Evolutionary conservation across 164 flowering plant genomes (phyloP).

Genomic region (Hamamelis virginiana): DNA sequence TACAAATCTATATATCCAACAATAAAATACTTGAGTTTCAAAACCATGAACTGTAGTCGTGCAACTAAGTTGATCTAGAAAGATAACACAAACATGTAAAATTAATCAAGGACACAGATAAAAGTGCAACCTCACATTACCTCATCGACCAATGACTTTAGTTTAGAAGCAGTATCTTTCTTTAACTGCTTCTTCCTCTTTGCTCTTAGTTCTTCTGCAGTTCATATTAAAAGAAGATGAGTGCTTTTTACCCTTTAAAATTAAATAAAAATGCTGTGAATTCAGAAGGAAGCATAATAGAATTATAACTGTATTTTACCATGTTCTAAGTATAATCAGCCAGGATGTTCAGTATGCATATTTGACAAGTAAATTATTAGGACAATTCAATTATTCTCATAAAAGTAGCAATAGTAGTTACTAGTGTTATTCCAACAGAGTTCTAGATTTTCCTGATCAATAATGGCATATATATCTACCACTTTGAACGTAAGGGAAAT

Average conservation of each 20-base stretch:
- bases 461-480: no score
- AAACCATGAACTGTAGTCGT: not conserved
- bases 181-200: slow-evolving; percentile 90
- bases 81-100: not conserved
- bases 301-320: not conserved
- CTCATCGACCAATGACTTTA: slow-evolving; percentile 94
- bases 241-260: not conserved
- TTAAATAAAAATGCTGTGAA: not conserved
- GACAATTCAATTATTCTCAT: no score
- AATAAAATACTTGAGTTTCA: not conserved
- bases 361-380: no score
- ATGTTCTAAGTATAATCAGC: not conserved
- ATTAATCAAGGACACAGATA: not conserved
- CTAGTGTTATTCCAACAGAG: no score
- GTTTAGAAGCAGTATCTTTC: slow-evolving; percentile 87
- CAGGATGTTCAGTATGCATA: no score
- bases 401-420: no score
- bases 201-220: slow-evolving; percentile 85
- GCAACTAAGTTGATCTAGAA: not conserved
- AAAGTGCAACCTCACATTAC: slow-evolving; percentile 32
- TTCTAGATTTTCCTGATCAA: no score
- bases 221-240: slow-evolving; percentile 4
- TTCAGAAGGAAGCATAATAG: not conserved
- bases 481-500: no score
- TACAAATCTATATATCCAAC: no score